Conservation (phyloP, 2,329 filamentous ascomycete species). For the Verticillium nubilum region DNA sequence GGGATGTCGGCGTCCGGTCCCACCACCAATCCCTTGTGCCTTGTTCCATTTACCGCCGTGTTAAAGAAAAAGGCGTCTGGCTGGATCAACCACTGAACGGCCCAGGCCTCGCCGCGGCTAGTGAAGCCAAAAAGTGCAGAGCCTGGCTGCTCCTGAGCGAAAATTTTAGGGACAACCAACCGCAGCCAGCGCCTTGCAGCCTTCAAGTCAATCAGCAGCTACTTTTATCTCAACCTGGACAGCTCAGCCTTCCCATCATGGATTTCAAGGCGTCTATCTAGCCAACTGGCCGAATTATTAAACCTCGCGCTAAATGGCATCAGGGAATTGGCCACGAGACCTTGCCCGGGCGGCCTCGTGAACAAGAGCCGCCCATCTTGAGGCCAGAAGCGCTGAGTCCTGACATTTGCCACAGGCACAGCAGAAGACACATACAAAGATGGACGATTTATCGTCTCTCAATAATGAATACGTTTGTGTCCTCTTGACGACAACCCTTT, state of each 20-base stretch:
- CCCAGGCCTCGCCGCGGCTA: neutral
- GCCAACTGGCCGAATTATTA: neutral
- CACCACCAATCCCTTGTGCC: too few relatives aligned
- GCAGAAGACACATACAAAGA: neutral
- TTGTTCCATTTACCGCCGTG: neutral
- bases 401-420: neutral
- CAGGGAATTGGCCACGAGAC: neutral
- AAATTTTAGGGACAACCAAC: neutral
- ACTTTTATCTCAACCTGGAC: neutral
- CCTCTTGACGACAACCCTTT: too few relatives aligned
- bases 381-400: neutral
- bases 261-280: neutral
- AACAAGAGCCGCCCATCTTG: neutral
- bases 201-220: neutral
- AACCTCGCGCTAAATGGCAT: neutral
- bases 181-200: too few relatives aligned
- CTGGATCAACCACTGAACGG: neutral
- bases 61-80: neutral
- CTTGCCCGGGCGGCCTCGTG: neutral
- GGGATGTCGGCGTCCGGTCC: too few relatives aligned
- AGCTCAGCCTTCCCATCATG: neutral
- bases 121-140: neutral
- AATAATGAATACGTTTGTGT: neutral
- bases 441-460: neutral
- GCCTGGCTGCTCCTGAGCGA: neutral